Percentiles rank a stretch among this genome's conserved stretches.
These are phyloP conservation scores for Lentinula detonsa DNA, from an alignment of 768 basidiomycete species.

Conservation along the genomic window DNA sequence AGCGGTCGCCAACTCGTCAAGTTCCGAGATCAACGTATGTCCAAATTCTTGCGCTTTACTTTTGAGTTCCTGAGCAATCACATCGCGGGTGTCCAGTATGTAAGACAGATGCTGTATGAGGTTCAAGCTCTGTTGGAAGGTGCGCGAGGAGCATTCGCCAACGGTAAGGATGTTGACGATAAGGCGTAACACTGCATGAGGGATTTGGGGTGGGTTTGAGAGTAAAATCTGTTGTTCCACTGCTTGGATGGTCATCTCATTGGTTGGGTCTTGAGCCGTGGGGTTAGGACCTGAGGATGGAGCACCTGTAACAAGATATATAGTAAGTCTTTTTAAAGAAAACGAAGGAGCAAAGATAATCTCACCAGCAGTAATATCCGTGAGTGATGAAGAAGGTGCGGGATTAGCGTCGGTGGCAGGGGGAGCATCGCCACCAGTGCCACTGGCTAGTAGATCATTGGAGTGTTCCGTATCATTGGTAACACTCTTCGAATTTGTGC, in stretches of 20 bases:
- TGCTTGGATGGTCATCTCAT: constrained; percentile 22
- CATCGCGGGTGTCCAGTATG: constrained; percentile 83
- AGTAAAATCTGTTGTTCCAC: constrained; percentile 49
- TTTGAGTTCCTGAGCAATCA: constrained; percentile 84
- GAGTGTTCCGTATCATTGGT: neutral
- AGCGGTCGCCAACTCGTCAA: constrained; percentile 67
- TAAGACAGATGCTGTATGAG: constrained; percentile 90
- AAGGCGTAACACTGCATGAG: constrained; percentile 75
- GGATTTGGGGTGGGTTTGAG: constrained; percentile 77
- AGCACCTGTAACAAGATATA: neutral
- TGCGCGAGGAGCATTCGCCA: constrained; percentile 92
- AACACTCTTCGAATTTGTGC: neutral
- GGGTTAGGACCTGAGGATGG: constrained; percentile 7
- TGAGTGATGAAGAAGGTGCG: neutral
- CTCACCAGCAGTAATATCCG: neutral
- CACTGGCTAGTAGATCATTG: constrained; percentile 12
- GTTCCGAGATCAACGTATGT: constrained; percentile 62
- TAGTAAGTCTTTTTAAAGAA: neutral
- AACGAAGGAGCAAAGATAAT: neutral
- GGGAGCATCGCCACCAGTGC: neutral
- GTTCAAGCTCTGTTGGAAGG: constrained; percentile 90
- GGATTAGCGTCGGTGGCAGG: neutral
- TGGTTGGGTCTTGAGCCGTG: neutral
- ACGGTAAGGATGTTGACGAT: constrained; percentile 97
- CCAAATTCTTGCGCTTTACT: constrained; percentile 86